Conservation (phyloP, 1,284 basidiomycete genomes). For the Farysia itapuensis region DNA sequence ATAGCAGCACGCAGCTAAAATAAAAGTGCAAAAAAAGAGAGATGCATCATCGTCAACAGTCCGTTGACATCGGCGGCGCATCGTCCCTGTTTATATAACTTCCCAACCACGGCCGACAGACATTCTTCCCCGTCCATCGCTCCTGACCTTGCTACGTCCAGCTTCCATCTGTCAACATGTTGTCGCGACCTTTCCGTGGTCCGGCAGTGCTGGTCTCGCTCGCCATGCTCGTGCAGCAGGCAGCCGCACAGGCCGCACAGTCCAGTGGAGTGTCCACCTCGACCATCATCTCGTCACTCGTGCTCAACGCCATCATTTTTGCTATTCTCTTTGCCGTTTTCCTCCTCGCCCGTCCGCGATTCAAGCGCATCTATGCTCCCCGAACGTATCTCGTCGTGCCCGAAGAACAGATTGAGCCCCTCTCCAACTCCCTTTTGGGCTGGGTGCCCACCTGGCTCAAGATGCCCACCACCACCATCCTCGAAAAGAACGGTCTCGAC, state of each 20-base stretch:
- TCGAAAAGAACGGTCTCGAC: constrained; percentile 77
- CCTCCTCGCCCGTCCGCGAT: constrained; percentile 59
- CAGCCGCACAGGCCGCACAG: constrained; percentile 12
- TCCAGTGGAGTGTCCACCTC: constrained; percentile 39
- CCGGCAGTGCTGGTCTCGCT: constrained; percentile 18
- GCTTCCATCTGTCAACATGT: constrained; percentile 10
- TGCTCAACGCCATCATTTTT: constrained; percentile 55
- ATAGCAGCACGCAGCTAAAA: too few species aligned
- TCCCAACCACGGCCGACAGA: too few species aligned
- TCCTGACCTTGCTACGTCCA: too few species aligned
- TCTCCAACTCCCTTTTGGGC: constrained; percentile 58
- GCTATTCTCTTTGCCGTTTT: constrained; percentile 57
- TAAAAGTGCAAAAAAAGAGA: too few species aligned
- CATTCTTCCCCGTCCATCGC: too few species aligned
- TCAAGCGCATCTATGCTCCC: constrained; percentile 61
- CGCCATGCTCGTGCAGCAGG: constrained; percentile 19
- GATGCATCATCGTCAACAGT: too few species aligned
- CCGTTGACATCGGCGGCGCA: too few species aligned
- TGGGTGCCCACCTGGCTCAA: constrained; percentile 61
- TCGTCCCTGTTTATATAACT: too few species aligned
- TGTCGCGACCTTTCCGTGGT: constrained; percentile 29
- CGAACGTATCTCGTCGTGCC: constrained; percentile 56
- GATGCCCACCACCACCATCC: constrained; percentile 51
- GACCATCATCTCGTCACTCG: constrained; percentile 55
- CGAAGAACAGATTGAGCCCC: constrained; percentile 55